These are phyloP conservation scores for Aspergillus sclerotioniger DNA, from an alignment of 495 filamentous ascomycete genomes.

Conservation along the genomic window DNA sequence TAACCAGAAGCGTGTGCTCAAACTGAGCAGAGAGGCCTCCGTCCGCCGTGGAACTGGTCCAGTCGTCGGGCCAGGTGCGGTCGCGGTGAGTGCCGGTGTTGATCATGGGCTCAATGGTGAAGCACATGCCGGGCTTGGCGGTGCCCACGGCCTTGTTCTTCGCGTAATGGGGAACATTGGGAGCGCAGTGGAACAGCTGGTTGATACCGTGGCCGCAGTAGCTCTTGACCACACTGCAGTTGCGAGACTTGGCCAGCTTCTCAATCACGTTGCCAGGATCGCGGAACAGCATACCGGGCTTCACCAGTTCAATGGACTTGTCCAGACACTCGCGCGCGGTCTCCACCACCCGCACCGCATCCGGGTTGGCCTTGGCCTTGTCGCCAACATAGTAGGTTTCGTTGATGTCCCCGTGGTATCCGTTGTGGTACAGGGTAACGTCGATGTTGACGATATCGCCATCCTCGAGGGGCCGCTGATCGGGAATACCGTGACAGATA, in stretches of 20 bases:
- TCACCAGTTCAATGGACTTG: constrained; percentile 80
- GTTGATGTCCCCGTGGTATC: constrained; percentile 87
- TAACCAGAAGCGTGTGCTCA: constrained; percentile 93
- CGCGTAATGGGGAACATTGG: constrained; percentile 83
- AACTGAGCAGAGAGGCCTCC: constrained; percentile 84
- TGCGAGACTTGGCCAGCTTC: constrained; percentile 73
- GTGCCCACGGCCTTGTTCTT: constrained; percentile 89
- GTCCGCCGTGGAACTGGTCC: constrained; percentile 82
- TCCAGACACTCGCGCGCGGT: constrained; percentile 76
- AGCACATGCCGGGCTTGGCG: constrained; percentile 87
- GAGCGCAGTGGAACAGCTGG: constrained; percentile 77
- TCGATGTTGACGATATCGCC: constrained; percentile 91
- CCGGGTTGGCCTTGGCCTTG: constrained; percentile 67
- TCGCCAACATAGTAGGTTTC: constrained; percentile 91
- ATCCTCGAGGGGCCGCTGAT: constrained; percentile 72
- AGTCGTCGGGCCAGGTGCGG: constrained; percentile 86
- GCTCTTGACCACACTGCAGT: constrained; percentile 82
- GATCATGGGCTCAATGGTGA: constrained; percentile 93
- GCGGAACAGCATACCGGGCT: constrained; percentile 81
- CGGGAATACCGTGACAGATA: constrained; percentile 92
- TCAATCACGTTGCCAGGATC: constrained; percentile 84
- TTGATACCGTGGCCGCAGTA: constrained; percentile 91
- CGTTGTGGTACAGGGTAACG: constrained; percentile 81
- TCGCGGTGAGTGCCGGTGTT: constrained; percentile 76
- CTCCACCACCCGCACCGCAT: constrained; percentile 83